A percentile compares a stretch with the other conserved stretches of the same genome.
Conservation (phyloP, 164 flowering plant species). For the Chloranthus sessilifolius region DNA sequence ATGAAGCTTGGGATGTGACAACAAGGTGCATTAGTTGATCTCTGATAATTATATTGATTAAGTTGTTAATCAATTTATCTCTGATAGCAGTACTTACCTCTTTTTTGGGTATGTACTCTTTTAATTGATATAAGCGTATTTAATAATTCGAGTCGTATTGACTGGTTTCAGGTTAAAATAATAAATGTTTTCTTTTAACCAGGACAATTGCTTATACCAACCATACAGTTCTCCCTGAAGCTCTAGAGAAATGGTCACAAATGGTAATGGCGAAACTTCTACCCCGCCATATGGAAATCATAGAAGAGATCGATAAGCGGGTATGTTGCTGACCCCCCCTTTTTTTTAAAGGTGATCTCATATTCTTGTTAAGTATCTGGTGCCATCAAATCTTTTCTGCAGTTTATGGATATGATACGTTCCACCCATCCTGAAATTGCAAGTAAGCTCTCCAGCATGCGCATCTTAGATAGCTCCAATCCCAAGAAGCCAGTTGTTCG, state of each 20-base stretch:
- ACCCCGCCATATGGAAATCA: conserved; percentile 97
- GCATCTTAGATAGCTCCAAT: conserved; percentile 70
- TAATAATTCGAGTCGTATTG: no score
- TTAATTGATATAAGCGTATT: no score
- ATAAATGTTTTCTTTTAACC: conserved; percentile 23
- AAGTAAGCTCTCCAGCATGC: conserved; percentile 51
- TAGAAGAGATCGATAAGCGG: conserved; percentile 89
- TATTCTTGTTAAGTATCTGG: neutral
- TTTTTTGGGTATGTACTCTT: no score
- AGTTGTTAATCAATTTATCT: no score
- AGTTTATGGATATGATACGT: conserved; percentile 62
- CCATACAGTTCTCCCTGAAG: conserved; percentile 98
- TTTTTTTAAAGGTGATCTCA: neutral
- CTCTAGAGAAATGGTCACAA: conserved; percentile 98
- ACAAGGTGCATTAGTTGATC: conserved; percentile 36
- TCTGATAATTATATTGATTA: neutral
- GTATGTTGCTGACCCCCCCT: conserved; percentile 22
- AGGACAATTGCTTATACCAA: conserved; percentile 98
- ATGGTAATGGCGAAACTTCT: conserved; percentile 92
- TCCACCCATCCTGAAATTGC: conserved; percentile 59
- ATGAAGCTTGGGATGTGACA: conserved; percentile 95
- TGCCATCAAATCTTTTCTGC: conserved; percentile 21
- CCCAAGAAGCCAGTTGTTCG: conserved; percentile 92
- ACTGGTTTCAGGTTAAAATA: no score
- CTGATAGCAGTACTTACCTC: no score